Conservation (phyloP, 2,329 filamentous ascomycete genomes). For the Hypoxylon sp. region DNA sequence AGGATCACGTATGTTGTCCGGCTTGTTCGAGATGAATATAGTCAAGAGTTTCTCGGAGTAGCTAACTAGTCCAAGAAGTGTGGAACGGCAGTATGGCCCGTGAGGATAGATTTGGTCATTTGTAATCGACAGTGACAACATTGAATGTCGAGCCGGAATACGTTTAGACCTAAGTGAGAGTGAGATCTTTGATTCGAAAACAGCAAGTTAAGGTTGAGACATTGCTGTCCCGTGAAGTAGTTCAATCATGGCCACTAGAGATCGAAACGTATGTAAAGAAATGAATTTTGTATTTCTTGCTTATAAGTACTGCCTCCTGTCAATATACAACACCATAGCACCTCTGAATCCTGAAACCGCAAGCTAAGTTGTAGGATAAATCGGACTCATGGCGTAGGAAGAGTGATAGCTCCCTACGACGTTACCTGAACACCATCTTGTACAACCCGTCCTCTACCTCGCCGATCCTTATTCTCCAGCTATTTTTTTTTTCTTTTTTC, state of each 20-base stretch:
- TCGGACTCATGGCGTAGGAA: not conserved
- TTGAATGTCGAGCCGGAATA: not conserved
- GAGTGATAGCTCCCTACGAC: conserved; percentile 14
- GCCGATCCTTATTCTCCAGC: conserved; percentile 6
- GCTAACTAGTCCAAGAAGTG: not conserved
- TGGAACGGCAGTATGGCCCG: not conserved
- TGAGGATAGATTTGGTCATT: not conserved
- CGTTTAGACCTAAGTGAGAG: not conserved
- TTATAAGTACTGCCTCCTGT: conserved; percentile 2
- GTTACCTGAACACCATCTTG: conserved; percentile 13
- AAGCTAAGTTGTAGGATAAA: conserved; percentile 6
- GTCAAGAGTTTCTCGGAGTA: not conserved
- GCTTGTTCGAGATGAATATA: not conserved
- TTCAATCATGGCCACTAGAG: not conserved
- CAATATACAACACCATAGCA: conserved; percentile 24
- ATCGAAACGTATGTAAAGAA: not conserved
- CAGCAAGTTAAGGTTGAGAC: not conserved
- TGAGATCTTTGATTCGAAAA: not conserved
- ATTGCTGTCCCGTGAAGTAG: not conserved
- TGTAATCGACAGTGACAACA: not conserved
- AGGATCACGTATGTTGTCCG: not conserved
- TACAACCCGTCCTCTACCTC: conserved; percentile 11
- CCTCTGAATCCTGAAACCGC: not conserved
- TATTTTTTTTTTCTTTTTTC: conserved; percentile 1
- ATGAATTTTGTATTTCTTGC: conserved; percentile 13